Conservation (phyloP, 495 filamentous ascomycete species). For the Usnea hakonensis region DNA sequence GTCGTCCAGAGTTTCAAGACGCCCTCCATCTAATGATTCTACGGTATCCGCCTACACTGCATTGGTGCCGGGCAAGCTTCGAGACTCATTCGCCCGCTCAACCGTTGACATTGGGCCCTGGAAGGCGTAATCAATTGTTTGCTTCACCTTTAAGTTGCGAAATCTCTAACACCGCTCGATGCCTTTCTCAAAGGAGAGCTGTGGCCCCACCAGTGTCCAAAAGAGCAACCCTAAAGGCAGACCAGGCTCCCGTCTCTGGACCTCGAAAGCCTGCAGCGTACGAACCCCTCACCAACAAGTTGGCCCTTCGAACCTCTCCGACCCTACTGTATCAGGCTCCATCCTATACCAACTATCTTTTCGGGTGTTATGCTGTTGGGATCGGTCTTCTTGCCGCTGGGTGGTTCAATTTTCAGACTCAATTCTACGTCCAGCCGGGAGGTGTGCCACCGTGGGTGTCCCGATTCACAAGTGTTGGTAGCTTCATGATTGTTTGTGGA, state of each 20-base stretch:
- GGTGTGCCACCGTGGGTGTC: constrained; percentile 14
- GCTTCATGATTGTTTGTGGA: constrained; percentile 15
- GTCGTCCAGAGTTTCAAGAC: background rate
- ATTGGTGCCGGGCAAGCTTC: constrained; percentile 4
- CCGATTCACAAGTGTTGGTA: constrained; percentile 6
- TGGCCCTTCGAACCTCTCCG: constrained; percentile 16
- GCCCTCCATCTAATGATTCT: background rate
- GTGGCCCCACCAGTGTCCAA: background rate
- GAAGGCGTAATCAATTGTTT: background rate
- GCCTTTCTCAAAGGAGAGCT: background rate
- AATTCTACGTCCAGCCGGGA: background rate
- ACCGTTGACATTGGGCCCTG: background rate
- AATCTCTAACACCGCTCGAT: background rate
- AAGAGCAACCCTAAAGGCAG: constrained; percentile 1
- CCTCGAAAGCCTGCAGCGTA: constrained; percentile 12
- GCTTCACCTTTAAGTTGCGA: background rate
- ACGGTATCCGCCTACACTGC: background rate
- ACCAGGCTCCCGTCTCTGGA: background rate
- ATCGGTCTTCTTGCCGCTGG: constrained; percentile 8
- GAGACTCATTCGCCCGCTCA: background rate
- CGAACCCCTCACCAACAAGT: constrained; percentile 14
- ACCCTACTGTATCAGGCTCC: constrained; percentile 18
- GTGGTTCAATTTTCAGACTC: constrained; percentile 12
- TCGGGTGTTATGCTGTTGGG: constrained; percentile 20
- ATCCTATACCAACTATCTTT: constrained; percentile 15